Evolutionary conservation across 495 filamentous ascomycete species (phyloP), one percentile per base, ranked within the genome.

Genomic region (Opeltia flavorubescens): DNA sequence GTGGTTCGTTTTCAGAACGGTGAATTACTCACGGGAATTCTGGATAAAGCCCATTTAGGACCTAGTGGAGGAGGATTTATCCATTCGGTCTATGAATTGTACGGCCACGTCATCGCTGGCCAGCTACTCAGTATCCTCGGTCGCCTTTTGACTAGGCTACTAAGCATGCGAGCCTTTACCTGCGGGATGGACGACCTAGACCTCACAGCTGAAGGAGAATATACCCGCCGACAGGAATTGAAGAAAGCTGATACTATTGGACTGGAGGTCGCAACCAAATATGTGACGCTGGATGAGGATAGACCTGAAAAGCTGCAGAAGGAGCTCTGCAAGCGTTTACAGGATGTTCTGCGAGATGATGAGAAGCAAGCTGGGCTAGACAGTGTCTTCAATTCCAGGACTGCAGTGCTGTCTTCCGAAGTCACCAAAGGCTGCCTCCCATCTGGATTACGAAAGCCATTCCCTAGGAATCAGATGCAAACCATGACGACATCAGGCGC

Each of bases 381-480:
- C 65, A 73, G 79, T 43, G 77, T 95, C 50, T 82, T 84, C 49
- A 94, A 91, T 57, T 68, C 72, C n/a, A 66, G 70, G 43, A 83
- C 79, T 41, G 67, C 71, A 8, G 64, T 73, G 17, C 71, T 98
- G 6, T 94, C 91, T 3, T 81, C 82, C 0, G 77, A 78, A 2
- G 77, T 96, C 43, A 94, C 86, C 5, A 68, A 65, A 25, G 69
- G 71, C 11, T 95, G 87, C 66, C 71, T 96, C 33, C 93, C 91
- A 1, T 56, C 57, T 7, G 88, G 86, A 28, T 76, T 99, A 29
- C 77, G 79, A 47, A 99, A 99, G 64, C 77, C 78, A 18, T 96
- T 96, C 66, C 93, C 93, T 0, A 82, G 80, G 58, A 99, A 99
- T 53, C 93, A 96, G 61, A 96, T 99, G 87, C 93, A 96, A 70